Base-by-base conservation (phyloP, 805 yeast genomes). In the Lipomyces japonicus region DNA sequence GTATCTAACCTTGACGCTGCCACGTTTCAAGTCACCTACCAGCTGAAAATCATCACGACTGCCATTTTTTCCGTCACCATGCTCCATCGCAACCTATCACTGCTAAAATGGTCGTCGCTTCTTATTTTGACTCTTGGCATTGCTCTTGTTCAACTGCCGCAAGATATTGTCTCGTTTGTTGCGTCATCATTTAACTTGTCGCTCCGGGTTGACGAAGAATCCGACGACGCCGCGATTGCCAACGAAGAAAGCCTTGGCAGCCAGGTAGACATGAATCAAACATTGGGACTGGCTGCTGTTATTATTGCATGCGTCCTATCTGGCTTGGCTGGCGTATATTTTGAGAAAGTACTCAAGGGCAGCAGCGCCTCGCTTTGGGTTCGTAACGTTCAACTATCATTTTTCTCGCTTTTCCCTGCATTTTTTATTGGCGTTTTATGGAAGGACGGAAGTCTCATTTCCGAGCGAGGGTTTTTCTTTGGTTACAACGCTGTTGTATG, bases 271-370 rank as follows among this genome's bases (percentile, higher is more conserved):
- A 63, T 62, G 65, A 63, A 62, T 46, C 46, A 53, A 6, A 45
- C 54, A 12, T 51, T 66, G 3, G 74, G 74, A 1, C 57, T 71
- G 4, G 46, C 63, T 9, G 71, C 74, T 10, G 74, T 71, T 26
- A 44, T 61, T 4, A 42, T 63, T 24, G 73, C 74, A 9, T 71
- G 74, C 51, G 53, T 67, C 6, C 57, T 70, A 35, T 63, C 69
- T 21, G 74, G 74, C 4, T 60, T 71, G 34, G 74, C 74, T 4
- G 74, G 74, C n/a, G 71, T 71, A 36, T 71, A 71, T 61, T 69
- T 71, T 55, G 74, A 71, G 45, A 69, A 68, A 56, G 72, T 69
- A 25, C 64, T 71, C 44, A 71, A 71, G 57, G 71, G 70, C 35
- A 49, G 68, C 18, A 62, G 60, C 44, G 62, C 65, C 30, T 48